Evolutionary conservation across 768 basidiomycete genomes (phyloP).

Genomic region (Harrya chromipes): DNA sequence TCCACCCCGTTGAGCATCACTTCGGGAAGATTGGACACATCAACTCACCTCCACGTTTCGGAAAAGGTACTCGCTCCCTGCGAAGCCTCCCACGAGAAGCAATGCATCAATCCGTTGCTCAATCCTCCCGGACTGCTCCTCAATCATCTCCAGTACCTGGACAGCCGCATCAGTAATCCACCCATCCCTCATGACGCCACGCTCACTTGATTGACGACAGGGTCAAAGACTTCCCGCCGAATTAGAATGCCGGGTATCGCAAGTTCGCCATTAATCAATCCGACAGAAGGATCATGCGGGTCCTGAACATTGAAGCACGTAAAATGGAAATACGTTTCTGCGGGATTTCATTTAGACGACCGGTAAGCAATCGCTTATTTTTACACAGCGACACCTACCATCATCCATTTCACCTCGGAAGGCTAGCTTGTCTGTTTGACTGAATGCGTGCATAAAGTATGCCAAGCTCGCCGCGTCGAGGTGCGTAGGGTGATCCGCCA

Average conservation of each 20-base stretch:
- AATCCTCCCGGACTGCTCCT: slow-evolving; percentile 65
- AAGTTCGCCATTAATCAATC: slow-evolving; percentile 79
- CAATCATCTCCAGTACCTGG: slow-evolving; percentile 76
- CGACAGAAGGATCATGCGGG: slow-evolving; percentile 74
- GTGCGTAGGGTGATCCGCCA: slow-evolving; percentile 83
- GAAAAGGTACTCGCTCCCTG: slow-evolving; percentile 82
- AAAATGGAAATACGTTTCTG: slow-evolving; percentile 84
- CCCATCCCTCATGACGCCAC: slow-evolving; percentile 3
- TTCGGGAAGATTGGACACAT: neutral
- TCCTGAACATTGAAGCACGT: slow-evolving; percentile 89
- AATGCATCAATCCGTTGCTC: slow-evolving; percentile 77
- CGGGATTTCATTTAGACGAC: slow-evolving; percentile 9
- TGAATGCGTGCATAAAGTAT: slow-evolving; percentile 87
- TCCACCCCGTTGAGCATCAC: slow-evolving; percentile 23
- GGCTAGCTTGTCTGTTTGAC: slow-evolving; percentile 81
- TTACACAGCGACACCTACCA: slow-evolving; percentile 37
- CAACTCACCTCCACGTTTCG: slow-evolving; percentile 65
- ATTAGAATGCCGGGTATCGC: slow-evolving; percentile 78
- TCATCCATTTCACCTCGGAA: slow-evolving; percentile 76
- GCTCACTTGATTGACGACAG: slow-evolving; percentile 71
- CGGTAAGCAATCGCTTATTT: neutral
- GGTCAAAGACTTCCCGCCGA: slow-evolving; percentile 83
- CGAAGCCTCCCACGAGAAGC: slow-evolving; percentile 88
- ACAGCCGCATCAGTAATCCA: slow-evolving; percentile 8
- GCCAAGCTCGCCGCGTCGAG: slow-evolving; percentile 78